phyloP scores from a whole-genome alignment of 2,329 filamentous ascomycete genomes.

The Emericellopsis atlantica region DNA sequence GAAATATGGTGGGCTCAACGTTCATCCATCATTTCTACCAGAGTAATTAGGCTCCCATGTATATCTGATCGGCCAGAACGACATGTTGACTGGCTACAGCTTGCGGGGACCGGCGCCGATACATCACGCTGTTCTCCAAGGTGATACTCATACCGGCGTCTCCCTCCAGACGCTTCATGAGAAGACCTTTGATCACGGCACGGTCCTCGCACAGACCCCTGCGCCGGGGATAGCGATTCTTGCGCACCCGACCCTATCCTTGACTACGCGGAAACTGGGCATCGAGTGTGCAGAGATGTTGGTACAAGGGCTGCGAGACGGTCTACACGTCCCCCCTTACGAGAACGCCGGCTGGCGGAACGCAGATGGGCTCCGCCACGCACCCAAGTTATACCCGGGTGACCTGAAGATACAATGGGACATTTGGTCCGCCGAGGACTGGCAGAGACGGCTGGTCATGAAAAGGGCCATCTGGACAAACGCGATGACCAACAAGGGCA shows the following conservation, averaged over 20 bases:
- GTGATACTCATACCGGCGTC: conserved; percentile 53
- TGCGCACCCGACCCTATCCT: conserved; percentile 26
- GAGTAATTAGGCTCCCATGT: conserved; percentile 37
- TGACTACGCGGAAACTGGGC: conserved; percentile 37
- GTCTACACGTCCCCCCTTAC: conserved; percentile 54
- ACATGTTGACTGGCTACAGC: conserved; percentile 22
- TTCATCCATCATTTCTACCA: conserved; percentile 85
- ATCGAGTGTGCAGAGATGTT: conserved; percentile 60
- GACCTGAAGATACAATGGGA: conserved; percentile 52
- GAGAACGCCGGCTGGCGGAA: conserved; percentile 18
- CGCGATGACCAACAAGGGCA: conserved; percentile 8
- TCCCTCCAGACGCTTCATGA: conserved; percentile 79
- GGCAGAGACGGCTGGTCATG: conserved; percentile 43
- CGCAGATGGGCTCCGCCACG: conserved; percentile 28
- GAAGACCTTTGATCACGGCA: conserved; percentile 64
- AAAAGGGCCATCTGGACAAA: conserved; percentile 56
- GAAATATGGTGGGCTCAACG: conserved; percentile 78
- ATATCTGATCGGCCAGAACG: not conserved
- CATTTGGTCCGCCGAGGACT: conserved; percentile 35
- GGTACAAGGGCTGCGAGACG: conserved; percentile 46
- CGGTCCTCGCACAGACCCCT: conserved; percentile 58
- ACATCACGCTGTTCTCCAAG: conserved; percentile 65
- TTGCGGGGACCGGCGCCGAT: conserved; percentile 79
- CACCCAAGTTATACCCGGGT: conserved; percentile 58
- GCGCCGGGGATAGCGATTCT: conserved; percentile 41